phyloP scores from a whole-genome alignment of 176 grass and related monocot species.

The Triticum dicoccoides region DNA sequence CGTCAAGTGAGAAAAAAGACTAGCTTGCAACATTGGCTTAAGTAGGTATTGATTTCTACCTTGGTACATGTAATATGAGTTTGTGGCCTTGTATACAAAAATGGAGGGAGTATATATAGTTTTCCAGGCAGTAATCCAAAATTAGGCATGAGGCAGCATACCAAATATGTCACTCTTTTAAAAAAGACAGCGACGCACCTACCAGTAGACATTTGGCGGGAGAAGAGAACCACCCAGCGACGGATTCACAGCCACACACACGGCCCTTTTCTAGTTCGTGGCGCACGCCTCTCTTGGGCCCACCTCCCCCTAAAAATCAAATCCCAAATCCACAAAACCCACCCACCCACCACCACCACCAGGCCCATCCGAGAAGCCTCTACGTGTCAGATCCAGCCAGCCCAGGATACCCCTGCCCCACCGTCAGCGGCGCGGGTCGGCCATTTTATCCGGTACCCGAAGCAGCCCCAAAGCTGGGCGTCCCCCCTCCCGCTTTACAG shows the following conservation, averaged over 20 bases:
- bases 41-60: no score
- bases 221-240: neutral
- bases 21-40: no score
- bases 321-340: neutral
- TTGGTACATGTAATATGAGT: no score
- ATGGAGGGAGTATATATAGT: neutral
- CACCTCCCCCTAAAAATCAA: neutral
- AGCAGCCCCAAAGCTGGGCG: neutral
- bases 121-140: neutral
- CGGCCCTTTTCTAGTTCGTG: neutral
- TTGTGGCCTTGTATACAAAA: no score
- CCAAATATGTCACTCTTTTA: neutral
- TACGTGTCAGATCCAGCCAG: neutral
- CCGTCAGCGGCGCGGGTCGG: neutral
- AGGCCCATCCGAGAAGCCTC: neutral
- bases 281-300: neutral
- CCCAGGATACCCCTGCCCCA: neutral
- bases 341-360: neutral
- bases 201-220: neutral
- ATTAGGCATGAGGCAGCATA: neutral
- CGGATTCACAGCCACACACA: neutral
- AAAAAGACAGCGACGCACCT: neutral
- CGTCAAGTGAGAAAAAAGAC: no score
- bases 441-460: neutral
- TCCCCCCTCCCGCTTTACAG: neutral